phyloP scores from a whole-genome alignment of 2,329 filamentous ascomycete genomes.

The Hirsutella rhossiliensis region DNA sequence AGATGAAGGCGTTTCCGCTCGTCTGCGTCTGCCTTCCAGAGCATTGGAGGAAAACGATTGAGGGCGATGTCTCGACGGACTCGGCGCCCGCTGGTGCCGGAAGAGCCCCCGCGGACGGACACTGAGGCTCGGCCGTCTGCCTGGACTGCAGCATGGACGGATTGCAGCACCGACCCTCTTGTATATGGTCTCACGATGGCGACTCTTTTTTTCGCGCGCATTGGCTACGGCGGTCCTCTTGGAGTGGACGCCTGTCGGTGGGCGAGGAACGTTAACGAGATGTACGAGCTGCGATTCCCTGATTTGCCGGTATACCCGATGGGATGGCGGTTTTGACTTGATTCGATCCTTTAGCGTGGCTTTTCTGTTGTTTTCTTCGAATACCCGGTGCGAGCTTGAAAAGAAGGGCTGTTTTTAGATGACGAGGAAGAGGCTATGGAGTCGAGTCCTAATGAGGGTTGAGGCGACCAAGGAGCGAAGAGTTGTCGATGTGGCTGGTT shows the following conservation, averaged over 20 bases:
- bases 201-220: slow-evolving; percentile 17
- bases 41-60: slow-evolving; percentile 94
- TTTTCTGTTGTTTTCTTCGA: slow-evolving; percentile 6
- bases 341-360: background rate
- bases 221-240: slow-evolving; percentile 24
- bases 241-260: background rate
- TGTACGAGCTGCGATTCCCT: slow-evolving; percentile 6
- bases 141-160: no score
- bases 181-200: background rate
- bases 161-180: background rate
- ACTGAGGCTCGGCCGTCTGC: slow-evolving; percentile 1
- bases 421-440: background rate
- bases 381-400: slow-evolving; percentile 4
- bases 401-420: background rate
- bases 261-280: slow-evolving; percentile 3
- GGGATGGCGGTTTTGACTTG: background rate
- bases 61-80: slow-evolving; percentile 67
- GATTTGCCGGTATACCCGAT: slow-evolving; percentile 5
- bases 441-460: background rate
- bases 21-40: slow-evolving; percentile 93
- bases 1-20: slow-evolving; percentile 95
- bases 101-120: background rate
- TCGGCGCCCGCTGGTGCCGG: slow-evolving; percentile 34
- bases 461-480: background rate
- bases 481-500: background rate